These are phyloP conservation scores for Aureobasidium namibiae DNA, from an alignment of 2,329 filamentous ascomycete genomes.

Conservation along the genomic window DNA sequence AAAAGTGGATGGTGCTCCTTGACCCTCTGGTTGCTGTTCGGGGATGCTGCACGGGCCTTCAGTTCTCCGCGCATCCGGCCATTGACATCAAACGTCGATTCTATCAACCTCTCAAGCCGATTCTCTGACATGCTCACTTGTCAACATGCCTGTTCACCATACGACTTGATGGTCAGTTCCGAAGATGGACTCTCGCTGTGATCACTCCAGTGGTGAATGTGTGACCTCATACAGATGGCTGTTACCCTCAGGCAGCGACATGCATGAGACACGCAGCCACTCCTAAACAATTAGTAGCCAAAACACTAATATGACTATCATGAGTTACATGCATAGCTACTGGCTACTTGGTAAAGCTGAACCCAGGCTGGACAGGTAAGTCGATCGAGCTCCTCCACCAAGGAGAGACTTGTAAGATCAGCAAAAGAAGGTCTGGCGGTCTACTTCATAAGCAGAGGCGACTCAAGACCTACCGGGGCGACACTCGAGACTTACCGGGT, in stretches of 20 bases:
- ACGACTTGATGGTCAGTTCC: too few species aligned
- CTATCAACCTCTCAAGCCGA: not conserved
- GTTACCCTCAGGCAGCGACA: not conserved
- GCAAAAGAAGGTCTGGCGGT: too few species aligned
- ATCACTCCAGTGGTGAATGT: too few species aligned
- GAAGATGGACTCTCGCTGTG: too few species aligned
- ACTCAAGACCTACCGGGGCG: too few species aligned
- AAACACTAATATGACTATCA: not conserved
- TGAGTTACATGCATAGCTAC: too few species aligned
- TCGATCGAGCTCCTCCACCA: too few species aligned
- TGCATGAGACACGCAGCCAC: not conserved
- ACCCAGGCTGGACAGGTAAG: too few species aligned
- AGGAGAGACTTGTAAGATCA: too few species aligned
- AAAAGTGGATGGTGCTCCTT: not conserved
- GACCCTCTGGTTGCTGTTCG: not conserved
- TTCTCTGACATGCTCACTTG: not conserved
- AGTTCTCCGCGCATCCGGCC: not conserved
- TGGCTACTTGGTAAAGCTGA: too few species aligned
- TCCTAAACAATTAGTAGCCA: not conserved
- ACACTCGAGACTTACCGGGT: too few species aligned
- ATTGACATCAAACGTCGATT: not conserved
- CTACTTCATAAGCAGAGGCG: too few species aligned
- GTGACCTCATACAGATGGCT: not conserved
- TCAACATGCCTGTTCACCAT: not conserved
- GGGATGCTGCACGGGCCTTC: not conserved